These are phyloP conservation scores for Hyphopichia burtonii DNA, from an alignment of 1,139 yeast species.

Conservation along the genomic window DNA sequence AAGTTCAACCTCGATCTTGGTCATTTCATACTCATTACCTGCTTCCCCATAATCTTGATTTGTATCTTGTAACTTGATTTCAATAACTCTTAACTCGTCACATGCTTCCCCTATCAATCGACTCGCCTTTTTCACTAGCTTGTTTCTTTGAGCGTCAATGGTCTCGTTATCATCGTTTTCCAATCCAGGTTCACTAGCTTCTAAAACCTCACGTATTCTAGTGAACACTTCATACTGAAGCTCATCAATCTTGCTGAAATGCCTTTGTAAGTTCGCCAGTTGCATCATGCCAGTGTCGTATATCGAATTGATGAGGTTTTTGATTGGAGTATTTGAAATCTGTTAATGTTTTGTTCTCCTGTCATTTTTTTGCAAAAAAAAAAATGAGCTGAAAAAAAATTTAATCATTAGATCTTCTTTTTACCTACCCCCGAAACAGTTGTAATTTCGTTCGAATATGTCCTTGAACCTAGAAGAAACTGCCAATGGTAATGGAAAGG, in stretches of 20 bases:
- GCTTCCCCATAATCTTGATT: not conserved
- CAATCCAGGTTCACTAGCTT: conserved; percentile 7
- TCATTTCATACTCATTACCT: conserved; percentile 1
- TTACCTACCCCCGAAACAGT: too few relatives aligned
- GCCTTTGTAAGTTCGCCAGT: not conserved
- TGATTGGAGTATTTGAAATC: too few relatives aligned
- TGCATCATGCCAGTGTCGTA: too few relatives aligned
- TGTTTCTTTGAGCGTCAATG: conserved; percentile 16
- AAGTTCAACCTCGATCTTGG: conserved; percentile 9
- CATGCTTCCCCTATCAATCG: conserved; percentile 14
- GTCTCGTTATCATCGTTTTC: conserved; percentile 10
- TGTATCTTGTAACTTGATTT: conserved; percentile 7
- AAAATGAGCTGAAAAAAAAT: too few relatives aligned
- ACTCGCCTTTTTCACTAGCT: conserved; percentile 13
- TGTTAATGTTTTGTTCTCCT: too few relatives aligned
- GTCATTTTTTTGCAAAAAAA: too few relatives aligned
- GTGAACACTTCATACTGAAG: conserved; percentile 14
- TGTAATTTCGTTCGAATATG: too few relatives aligned
- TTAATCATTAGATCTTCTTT: too few relatives aligned
- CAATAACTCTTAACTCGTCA: conserved; percentile 20
- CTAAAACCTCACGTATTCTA: conserved; percentile 13
- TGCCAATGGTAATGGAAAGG: not conserved
- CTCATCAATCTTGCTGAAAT: conserved; percentile 12
- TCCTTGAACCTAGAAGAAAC: too few relatives aligned
- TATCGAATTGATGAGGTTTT: too few relatives aligned